Evolutionary conservation across 345 rosid species (phyloP).

Genomic region (Citrus inodora): DNA sequence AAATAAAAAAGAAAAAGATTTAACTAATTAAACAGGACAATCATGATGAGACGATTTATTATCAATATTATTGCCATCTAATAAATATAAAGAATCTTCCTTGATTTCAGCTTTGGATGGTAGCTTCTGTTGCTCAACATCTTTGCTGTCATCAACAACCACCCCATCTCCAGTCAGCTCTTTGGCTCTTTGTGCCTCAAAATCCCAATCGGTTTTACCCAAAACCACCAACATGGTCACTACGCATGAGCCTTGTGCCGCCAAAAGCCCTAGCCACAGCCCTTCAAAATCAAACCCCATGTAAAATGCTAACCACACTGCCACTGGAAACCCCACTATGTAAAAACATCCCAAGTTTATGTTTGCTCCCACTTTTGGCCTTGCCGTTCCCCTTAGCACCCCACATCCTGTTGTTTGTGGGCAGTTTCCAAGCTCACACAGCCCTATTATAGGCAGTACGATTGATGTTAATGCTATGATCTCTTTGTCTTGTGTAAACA

Average conservation of each 20-base stretch:
- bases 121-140: conserved; percentile 23
- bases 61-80: conserved; percentile 24
- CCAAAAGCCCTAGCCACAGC: conserved; percentile 70
- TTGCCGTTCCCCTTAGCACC: conserved; percentile 69
- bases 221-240: conserved; percentile 60
- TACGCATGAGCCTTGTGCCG: conserved; percentile 62
- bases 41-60: neutral
- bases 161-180: conserved; percentile 36
- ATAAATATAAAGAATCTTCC: conserved; percentile 31
- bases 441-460: conserved; percentile 65
- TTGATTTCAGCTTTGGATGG: conserved; percentile 25
- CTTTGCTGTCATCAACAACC: conserved; percentile 28
- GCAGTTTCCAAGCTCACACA: conserved; percentile 78
- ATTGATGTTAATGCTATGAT: conserved; percentile 48
- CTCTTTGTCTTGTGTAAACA: conserved; percentile 62
- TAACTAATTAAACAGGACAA: conserved; percentile 18
- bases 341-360: conserved; percentile 69
- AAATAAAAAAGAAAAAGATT: neutral
- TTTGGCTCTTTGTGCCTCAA: conserved; percentile 50
- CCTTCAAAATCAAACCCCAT: conserved; percentile 57
- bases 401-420: conserved; percentile 83
- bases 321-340: conserved; percentile 65
- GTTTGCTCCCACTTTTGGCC: conserved; percentile 72
- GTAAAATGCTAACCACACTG: conserved; percentile 46
- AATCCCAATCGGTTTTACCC: conserved; percentile 55